Conservation (phyloP, 202 grass and related monocot genomes). For the Carex arenaria region DNA sequence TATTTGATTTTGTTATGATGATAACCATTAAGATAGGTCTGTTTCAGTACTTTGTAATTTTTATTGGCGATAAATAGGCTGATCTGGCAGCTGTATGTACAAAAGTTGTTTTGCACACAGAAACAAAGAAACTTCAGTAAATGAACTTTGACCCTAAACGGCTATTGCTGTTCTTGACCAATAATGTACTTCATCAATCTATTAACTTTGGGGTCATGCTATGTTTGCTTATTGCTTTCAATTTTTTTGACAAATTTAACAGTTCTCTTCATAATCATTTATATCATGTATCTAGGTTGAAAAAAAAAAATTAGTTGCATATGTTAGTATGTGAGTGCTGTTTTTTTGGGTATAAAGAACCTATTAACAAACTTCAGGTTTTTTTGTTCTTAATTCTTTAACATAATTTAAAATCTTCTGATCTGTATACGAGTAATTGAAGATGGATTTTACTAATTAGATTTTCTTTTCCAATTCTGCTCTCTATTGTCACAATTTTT, state of each 20-base stretch:
- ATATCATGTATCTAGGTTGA: background rate
- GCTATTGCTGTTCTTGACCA: background rate
- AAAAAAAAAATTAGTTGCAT: background rate
- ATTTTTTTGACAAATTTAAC: background rate
- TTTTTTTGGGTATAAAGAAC: background rate
- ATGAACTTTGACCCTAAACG: background rate
- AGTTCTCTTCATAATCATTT: background rate
- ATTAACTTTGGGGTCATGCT: background rate
- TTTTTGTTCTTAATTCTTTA: background rate
- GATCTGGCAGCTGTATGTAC: background rate
- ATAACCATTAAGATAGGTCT: background rate
- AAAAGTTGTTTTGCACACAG: background rate
- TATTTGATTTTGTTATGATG: constrained; percentile 4
- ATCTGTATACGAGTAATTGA: background rate
- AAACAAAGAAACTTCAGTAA: background rate
- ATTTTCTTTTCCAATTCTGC: background rate
- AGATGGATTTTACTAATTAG: background rate
- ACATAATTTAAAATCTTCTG: background rate
- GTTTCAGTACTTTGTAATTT: background rate
- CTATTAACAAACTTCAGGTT: background rate
- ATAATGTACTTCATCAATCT: background rate
- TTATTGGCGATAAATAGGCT: background rate
- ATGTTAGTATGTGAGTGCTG: background rate
- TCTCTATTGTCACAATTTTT: background rate
- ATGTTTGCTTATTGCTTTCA: background rate